Evolutionary conservation across 129 eudicot genomes (phyloP).

Genomic region (Lactuca sativa): DNA sequence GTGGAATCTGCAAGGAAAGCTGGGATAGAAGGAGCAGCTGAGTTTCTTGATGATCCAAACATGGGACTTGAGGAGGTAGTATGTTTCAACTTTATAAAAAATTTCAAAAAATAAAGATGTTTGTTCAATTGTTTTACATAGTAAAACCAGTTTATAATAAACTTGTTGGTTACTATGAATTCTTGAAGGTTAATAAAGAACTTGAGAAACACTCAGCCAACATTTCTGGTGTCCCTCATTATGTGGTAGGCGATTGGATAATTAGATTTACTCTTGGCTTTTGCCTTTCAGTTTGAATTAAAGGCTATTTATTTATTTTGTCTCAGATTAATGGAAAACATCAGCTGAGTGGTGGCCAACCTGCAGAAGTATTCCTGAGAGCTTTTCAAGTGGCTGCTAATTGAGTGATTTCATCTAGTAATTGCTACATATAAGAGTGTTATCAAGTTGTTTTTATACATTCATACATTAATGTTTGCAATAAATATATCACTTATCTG

Average conservation of each 20-base stretch:
- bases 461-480: slow-evolving; percentile 6
- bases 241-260: slow-evolving; percentile 54
- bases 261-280: neutral
- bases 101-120: neutral
- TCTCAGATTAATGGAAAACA: slow-evolving; percentile 76
- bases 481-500: slow-evolving; percentile 8
- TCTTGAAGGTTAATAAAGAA: slow-evolving; percentile 72
- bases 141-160: neutral
- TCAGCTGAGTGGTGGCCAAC: slow-evolving; percentile 87
- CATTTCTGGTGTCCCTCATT: slow-evolving; percentile 78
- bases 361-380: slow-evolving; percentile 69
- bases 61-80: slow-evolving; percentile 82
- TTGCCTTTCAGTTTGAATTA: slow-evolving; percentile 4
- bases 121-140: neutral
- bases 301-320: neutral
- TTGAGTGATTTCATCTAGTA: slow-evolving; percentile 16
- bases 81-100: slow-evolving; percentile 2
- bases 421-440: slow-evolving; percentile 3
- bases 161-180: neutral
- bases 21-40: slow-evolving; percentile 89
- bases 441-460: neutral
- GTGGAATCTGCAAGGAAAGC: slow-evolving; percentile 76
- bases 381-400: slow-evolving; percentile 67
- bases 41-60: slow-evolving; percentile 77
- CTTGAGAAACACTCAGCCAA: slow-evolving; percentile 55